Evolutionary conservation across 2,329 filamentous ascomycete species (phyloP).

Genomic region (Immersiporthe knoxdaviesiana): DNA sequence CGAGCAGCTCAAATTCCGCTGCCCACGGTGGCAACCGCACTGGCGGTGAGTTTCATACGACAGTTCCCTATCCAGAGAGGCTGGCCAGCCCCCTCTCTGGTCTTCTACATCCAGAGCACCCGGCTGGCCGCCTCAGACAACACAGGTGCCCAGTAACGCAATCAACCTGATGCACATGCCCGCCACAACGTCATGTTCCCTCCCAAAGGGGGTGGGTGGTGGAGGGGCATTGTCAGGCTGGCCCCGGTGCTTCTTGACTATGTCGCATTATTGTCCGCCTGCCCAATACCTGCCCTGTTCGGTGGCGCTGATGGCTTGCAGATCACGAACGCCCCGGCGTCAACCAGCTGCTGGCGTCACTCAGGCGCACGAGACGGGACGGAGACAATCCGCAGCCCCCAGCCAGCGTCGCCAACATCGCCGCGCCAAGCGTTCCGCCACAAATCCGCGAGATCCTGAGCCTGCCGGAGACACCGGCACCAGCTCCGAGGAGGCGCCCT

Average conservation of each 20-base stretch:
- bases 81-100: slow-evolving; percentile 1
- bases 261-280: not conserved
- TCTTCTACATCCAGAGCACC: not conserved
- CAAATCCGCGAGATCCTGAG: slow-evolving; percentile 62
- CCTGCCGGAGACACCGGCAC: slow-evolving; percentile 60
- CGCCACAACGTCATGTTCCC: not conserved
- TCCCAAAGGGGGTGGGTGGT: no score
- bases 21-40: slow-evolving; percentile 5
- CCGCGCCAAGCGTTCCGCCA: slow-evolving; percentile 60
- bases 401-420: slow-evolving; percentile 30
- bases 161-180: slow-evolving; percentile 17
- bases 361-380: slow-evolving; percentile 52
- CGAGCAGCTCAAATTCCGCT: slow-evolving; percentile 38
- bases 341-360: slow-evolving; percentile 62
- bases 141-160: not conserved
- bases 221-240: not conserved
- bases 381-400: slow-evolving; percentile 26
- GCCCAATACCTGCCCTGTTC: slow-evolving; percentile 8
- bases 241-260: not conserved
- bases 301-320: slow-evolving; percentile 31
- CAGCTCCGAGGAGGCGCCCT: slow-evolving; percentile 50
- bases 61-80: not conserved
- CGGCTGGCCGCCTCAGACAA: slow-evolving; percentile 4
- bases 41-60: slow-evolving; percentile 23
- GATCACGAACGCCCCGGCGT: slow-evolving; percentile 49